phyloP scores from a whole-genome alignment of 73 alveolate species.

The Diophrys appendiculata region DNA sequence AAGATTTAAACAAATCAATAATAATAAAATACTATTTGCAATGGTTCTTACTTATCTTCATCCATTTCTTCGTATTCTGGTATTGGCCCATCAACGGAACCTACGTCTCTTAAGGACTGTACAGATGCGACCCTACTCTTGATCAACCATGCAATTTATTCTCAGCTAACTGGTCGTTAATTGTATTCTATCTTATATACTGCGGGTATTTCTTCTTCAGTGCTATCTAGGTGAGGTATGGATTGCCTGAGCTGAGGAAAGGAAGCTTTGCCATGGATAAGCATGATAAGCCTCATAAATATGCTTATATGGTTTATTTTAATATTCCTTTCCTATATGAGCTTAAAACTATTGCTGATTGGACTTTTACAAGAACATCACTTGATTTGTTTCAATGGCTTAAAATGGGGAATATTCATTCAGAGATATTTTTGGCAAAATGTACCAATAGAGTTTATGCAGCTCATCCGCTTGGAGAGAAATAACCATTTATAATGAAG shows the following conservation, averaged over 20 bases:
- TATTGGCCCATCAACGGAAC: slow-evolving; percentile 22
- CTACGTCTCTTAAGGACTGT: background rate
- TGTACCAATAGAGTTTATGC: slow-evolving; percentile 30
- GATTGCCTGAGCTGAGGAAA: slow-evolving; percentile 88
- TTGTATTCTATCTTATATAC: slow-evolving; percentile 81
- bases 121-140: background rate
- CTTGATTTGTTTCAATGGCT: slow-evolving; percentile 88
- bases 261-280: slow-evolving; percentile 77
- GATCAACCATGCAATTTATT: slow-evolving; percentile 51
- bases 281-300: slow-evolving; percentile 39
- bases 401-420: slow-evolving; percentile 82
- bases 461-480: slow-evolving; percentile 62
- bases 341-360: slow-evolving; percentile 82
- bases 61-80: slow-evolving; percentile 19
- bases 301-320: slow-evolving; percentile 58
- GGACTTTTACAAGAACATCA: slow-evolving; percentile 88
- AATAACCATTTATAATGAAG: slow-evolving; percentile 55
- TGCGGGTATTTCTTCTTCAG: slow-evolving; percentile 77
- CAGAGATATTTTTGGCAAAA: slow-evolving; percentile 79
- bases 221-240: slow-evolving; percentile 86
- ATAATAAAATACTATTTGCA: slow-evolving; percentile 10
- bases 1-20: slow-evolving; percentile 25
- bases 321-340: slow-evolving; percentile 87
- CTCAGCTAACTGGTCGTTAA: slow-evolving; percentile 40
- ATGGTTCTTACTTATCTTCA: slow-evolving; percentile 4